These are phyloP conservation scores for Fusarium sp. DNA, from an alignment of 2,329 filamentous ascomycete genomes.

Conservation along the genomic window DNA sequence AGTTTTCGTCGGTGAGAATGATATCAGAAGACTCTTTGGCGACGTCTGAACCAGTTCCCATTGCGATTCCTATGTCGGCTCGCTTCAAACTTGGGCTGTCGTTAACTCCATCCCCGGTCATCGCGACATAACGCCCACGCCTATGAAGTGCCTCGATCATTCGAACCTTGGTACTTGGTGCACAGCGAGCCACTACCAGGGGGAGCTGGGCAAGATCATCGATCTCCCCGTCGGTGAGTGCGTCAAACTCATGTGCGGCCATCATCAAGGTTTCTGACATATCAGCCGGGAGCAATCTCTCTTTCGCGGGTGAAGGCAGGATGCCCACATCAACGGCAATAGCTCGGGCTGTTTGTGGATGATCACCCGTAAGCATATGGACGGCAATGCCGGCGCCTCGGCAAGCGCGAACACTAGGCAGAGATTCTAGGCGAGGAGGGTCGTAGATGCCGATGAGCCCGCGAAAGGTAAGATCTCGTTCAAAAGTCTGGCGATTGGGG, in stretches of 20 bases:
- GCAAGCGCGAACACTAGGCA: conserved; percentile 68
- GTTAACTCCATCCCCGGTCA: conserved; percentile 81
- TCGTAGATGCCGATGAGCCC: conserved; percentile 79
- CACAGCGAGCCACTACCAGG: conserved; percentile 77
- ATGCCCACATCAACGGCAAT: conserved; percentile 75
- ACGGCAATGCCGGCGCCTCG: conserved; percentile 72
- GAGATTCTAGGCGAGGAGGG: conserved; percentile 75
- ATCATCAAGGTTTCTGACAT: conserved; percentile 71
- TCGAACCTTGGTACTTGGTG: conserved; percentile 78
- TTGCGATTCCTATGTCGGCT: conserved; percentile 80
- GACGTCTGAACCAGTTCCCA: conserved; percentile 78
- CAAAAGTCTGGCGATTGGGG: conserved; percentile 52
- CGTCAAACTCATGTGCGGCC: conserved; percentile 75
- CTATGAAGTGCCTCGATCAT: conserved; percentile 83
- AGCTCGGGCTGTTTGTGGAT: conserved; percentile 72
- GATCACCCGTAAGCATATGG: conserved; percentile 77
- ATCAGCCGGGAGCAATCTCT: conserved; percentile 60
- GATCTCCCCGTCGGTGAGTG: conserved; percentile 72
- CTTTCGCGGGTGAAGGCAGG: conserved; percentile 61
- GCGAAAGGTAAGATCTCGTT: conserved; percentile 73
- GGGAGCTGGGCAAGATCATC: conserved; percentile 74
- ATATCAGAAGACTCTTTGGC: conserved; percentile 76
- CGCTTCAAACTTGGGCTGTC: conserved; percentile 77
- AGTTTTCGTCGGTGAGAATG: conserved; percentile 79
- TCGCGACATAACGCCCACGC: conserved; percentile 73